These are phyloP conservation scores for Peniophora sp. DNA, from an alignment of 1,284 basidiomycete genomes.

Conservation along the genomic window DNA sequence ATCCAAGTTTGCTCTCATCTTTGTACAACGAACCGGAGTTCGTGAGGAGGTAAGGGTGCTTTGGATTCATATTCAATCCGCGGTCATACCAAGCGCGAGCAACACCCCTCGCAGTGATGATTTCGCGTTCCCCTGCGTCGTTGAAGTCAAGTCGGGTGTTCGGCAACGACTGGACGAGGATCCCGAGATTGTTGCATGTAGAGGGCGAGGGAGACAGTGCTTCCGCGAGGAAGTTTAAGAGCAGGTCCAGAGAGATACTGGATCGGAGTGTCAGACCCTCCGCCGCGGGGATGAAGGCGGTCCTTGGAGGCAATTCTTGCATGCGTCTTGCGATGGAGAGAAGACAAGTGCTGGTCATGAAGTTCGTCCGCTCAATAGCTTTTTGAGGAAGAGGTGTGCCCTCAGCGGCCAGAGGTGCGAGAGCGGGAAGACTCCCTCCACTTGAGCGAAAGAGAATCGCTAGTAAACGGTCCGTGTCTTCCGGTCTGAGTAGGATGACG, in stretches of 20 bases:
- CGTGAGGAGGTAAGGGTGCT: slow-evolving; percentile 52
- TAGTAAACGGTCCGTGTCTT: neutral
- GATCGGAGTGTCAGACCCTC: slow-evolving; percentile 31
- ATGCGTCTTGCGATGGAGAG: slow-evolving; percentile 49
- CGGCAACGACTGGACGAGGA: slow-evolving; percentile 41
- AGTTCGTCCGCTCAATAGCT: slow-evolving; percentile 20
- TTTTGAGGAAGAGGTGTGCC: slow-evolving; percentile 15
- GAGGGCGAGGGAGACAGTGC: slow-evolving; percentile 45
- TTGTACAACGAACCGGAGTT: slow-evolving; percentile 56
- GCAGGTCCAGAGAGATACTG: slow-evolving; percentile 37
- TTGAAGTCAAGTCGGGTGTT: slow-evolving; percentile 19
- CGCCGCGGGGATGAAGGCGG: slow-evolving; percentile 16
- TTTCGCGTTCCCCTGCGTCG: slow-evolving; percentile 19
- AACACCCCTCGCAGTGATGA: slow-evolving; percentile 26
- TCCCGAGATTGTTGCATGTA: slow-evolving; percentile 56
- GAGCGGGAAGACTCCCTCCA: slow-evolving; percentile 27
- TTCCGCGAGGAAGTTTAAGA: slow-evolving; percentile 52
- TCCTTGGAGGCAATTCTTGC: slow-evolving; percentile 29
- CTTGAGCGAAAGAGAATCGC: slow-evolving; percentile 10
- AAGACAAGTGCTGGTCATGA: slow-evolving; percentile 44
- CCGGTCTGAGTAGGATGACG: neutral
- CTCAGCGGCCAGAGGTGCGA: slow-evolving; percentile 11
- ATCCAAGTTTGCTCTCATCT: slow-evolving; percentile 42
- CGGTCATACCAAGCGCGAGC: slow-evolving; percentile 48
- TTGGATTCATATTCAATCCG: slow-evolving; percentile 44